A percentile compares a stretch with the other conserved stretches of the same genome.
These are phyloP conservation scores for Sarocladium oryzae DNA, from an alignment of 2,329 filamentous ascomycete genomes.

Conservation along the genomic window DNA sequence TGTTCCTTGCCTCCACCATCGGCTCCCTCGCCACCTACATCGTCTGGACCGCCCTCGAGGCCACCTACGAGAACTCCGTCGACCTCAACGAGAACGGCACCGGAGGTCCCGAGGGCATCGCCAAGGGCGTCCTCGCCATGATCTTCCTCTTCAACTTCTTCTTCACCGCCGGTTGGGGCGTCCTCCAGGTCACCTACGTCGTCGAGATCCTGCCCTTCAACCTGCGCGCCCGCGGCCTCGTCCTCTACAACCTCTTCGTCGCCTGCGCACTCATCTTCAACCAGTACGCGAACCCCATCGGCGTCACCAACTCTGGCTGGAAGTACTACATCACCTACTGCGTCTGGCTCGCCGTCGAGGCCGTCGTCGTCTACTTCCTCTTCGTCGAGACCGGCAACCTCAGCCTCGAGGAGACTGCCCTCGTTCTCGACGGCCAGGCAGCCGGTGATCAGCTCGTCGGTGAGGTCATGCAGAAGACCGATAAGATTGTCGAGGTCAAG, in stretches of 20 bases:
- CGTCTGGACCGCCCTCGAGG: conserved; percentile 14
- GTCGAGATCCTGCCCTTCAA: conserved; percentile 37
- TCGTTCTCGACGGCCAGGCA: conserved; percentile 11
- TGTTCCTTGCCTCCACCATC: conserved; percentile 33
- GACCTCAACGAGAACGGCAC: conserved; percentile 12
- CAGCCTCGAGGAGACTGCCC: conserved; percentile 14
- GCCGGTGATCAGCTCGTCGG: conserved; percentile 4
- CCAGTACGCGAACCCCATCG: conserved; percentile 34
- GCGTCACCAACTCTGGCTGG: conserved; percentile 21
- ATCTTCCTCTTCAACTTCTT: conserved; percentile 21
- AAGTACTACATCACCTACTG: conserved; percentile 32
- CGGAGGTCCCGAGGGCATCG: conserved; percentile 10
- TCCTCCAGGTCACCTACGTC: conserved; percentile 35
- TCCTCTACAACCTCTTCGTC: conserved; percentile 20
- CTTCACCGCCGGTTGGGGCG: conserved; percentile 31
- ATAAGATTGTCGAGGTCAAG: background rate
- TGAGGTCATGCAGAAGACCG: conserved; percentile 1
- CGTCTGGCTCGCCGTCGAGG: conserved; percentile 5
- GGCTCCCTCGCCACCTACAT: conserved; percentile 15
- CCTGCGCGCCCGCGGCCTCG: conserved; percentile 18
- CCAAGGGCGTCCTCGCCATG: conserved; percentile 23
- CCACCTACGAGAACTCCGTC: conserved; percentile 16
- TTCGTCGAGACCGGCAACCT: conserved; percentile 15
- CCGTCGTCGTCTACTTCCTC: conserved; percentile 12
- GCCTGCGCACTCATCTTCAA: conserved; percentile 26